Evolutionary conservation across 1,284 basidiomycete genomes (phyloP), one percentile per base, ranked within the genome.

Genomic region (Heliocybe sulcata): DNA sequence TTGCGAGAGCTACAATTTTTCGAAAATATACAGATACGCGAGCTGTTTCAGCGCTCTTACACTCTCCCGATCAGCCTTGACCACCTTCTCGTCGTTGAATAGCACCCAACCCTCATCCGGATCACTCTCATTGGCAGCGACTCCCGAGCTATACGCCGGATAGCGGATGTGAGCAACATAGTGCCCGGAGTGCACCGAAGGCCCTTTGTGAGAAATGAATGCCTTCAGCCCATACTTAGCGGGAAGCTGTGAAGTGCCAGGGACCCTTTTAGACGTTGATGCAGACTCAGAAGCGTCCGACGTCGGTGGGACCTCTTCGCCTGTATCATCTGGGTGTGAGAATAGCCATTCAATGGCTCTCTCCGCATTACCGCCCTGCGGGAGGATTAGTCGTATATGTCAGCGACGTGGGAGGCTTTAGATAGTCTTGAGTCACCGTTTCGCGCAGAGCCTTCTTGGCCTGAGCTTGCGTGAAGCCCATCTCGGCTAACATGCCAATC

Each of bases 271-370:
- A 16, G 60, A 26, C 20, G 58, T 49, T 20, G 64, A 51, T 14
- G 63, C 59, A 19, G 64, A 49, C 1, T 64, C 54, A 6, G 68
- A 48, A 10, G 72, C 49, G 1, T 63, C 52, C 6, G 70, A 38
- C 0, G 63, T 51, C 0, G 65, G 60, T 14, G 74, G 56, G 1
- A 67, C 58, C 16, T 85, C 83, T 63, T 90, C 85, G 20, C 93
- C 94, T 1, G 69, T 77, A 62, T 98, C 94, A 56, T 93, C 93
- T 0, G 94, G 90, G 64, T 99, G 91, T 58, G 82, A 92, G 72
- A 99, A 98, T n/a, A 98, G 73, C 96, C 96, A 99, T 60, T 97
- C 95, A 2, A 98, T 85, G 0, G 95, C 95, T 23, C 89, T 81
- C 62, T 96, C 94, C 0, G 83, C 70, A 63, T 93, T 82, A 19